Evolutionary conservation across 2,329 filamentous ascomycete species (phyloP).

Genomic region (Neofusicoccum umdonicola): DNA sequence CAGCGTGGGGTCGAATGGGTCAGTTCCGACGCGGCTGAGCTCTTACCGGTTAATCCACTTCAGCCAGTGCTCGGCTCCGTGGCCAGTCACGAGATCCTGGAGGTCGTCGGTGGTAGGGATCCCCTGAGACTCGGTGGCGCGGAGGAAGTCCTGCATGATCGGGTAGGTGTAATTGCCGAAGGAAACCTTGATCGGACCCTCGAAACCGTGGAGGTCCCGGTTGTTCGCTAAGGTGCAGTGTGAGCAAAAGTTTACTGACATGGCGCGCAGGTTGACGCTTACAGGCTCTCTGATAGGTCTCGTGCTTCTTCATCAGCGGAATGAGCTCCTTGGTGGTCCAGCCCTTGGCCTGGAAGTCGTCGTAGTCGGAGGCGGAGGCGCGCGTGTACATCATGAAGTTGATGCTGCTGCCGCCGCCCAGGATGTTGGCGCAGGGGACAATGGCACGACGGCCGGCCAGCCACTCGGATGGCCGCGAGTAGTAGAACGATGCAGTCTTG

Average conservation of each 20-base stretch:
- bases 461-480: constrained; percentile 71
- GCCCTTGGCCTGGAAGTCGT: constrained; percentile 77
- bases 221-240: constrained; percentile 43
- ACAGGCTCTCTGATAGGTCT: constrained; percentile 67
- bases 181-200: constrained; percentile 78
- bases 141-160: constrained; percentile 77
- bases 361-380: constrained; percentile 69
- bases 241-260: constrained; percentile 3
- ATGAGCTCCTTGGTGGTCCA: constrained; percentile 74
- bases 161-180: constrained; percentile 78
- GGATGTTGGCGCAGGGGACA: constrained; percentile 70
- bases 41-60: constrained; percentile 74
- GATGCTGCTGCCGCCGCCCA: constrained; percentile 71
- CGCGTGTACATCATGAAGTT: constrained; percentile 81
- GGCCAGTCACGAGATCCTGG: constrained; percentile 66
- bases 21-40: not conserved
- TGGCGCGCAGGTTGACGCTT: constrained; percentile 31
- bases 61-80: constrained; percentile 76
- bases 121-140: constrained; percentile 69
- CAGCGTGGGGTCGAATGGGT: not conserved
- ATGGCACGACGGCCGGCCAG: constrained; percentile 69
- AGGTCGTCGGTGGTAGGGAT: constrained; percentile 75
- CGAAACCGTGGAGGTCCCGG: constrained; percentile 69
- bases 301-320: constrained; percentile 76
- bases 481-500: constrained; percentile 79